Evolutionary conservation across 2,329 filamentous ascomycete genomes (phyloP), one percentile per base, ranked within the genome.

Genomic region (Venturia nashicola): DNA sequence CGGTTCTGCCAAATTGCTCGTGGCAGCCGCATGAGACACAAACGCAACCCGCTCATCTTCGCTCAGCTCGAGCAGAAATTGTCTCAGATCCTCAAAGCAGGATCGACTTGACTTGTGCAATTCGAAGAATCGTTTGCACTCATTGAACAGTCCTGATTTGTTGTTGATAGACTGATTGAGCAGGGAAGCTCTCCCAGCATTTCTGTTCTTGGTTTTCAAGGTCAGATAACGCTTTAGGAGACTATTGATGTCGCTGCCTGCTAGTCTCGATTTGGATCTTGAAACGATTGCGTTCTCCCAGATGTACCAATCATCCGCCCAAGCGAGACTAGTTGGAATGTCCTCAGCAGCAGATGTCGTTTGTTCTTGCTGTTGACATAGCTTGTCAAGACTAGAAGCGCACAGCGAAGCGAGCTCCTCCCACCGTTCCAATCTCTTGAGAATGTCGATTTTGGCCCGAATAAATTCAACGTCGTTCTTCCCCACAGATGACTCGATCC

Each of bases 401-500:
- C 46, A 59, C 20, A 65, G 59, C 6, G 57, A 27, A 23, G 18
- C 20, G 9, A 65, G 61, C 34, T 64, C 64, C 8, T 34, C 32
- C 60, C 42, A 51, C 27, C 42, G 60, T 36, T 39, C 44, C 27
- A 36, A 18, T 59, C 48, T 51, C 32, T 48, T 18, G 23, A 65
- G 44, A 36, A 59, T 48, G 12, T 65, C 48, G 12, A 65, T 27
- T 23, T 65, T 65, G 39, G 42, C 40, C 11, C 40, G 44, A 23
- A 64, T 62, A 44, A 65, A 65, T 43, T 65, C 64, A 20, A 64
- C 32, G 27, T 65, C 61, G 36, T 65, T 64, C 36, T 59, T 64
- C 23, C 61, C 61, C 42, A 64, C 48, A 6, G 34, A 23, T 27
- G 64, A 64, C 20, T 39, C 57, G 27, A 64, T 64, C 16, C 61